Base-by-base conservation (phyloP, 208 protist species). In the Angomonas ambiguus region DNA sequence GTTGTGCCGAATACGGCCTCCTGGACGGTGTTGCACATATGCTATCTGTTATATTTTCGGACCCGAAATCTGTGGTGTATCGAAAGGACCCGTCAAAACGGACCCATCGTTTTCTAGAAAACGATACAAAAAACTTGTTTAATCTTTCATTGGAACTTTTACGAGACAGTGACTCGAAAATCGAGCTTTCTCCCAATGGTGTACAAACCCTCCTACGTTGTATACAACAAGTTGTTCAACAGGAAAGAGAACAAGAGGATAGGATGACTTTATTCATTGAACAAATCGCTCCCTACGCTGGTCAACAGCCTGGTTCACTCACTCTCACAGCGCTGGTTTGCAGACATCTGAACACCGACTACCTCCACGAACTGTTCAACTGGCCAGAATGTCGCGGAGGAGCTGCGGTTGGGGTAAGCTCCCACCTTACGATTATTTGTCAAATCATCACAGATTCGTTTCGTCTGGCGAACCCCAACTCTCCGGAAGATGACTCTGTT, bases 21-120 rank as follows among this genome's bases (percentile, higher is more conserved):
- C 69, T 94, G 20, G 93, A 97, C 69, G 91, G 91, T 25, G 85
- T 96, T 11, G 82, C 76, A n/a, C 86, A 93, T 60, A 85, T 96
- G 71, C 65, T 96, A 10, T 94, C 85, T 10, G 61, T 92, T n/a
- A 72, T 92, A n/a, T 87, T 93, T 62, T 88, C 83, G 1, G 79
- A 91, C 55, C 65, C 89, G 22, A 71, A 83, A 1, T 91, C 86
- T 24, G 59, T 87, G 49, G 77, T 87, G 35, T 93, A 90, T 68
- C 76, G 63, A n/a, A 75, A 74, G 48, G 18, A 62, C 3, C 0
- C 69, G 63, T 6, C 4, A 2, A 62, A 48, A 31, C 45, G 35
- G 18, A 64, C 70, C 42, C 69, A 76, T 34, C 53, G 51, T 10
- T 85, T 89, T 76, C 62, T 91, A 38, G 79, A 87, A 64, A 77